Conservation (phyloP, 225 moss, liverwort and hornwort genomes). For the Anthoceros angustus region DNA sequence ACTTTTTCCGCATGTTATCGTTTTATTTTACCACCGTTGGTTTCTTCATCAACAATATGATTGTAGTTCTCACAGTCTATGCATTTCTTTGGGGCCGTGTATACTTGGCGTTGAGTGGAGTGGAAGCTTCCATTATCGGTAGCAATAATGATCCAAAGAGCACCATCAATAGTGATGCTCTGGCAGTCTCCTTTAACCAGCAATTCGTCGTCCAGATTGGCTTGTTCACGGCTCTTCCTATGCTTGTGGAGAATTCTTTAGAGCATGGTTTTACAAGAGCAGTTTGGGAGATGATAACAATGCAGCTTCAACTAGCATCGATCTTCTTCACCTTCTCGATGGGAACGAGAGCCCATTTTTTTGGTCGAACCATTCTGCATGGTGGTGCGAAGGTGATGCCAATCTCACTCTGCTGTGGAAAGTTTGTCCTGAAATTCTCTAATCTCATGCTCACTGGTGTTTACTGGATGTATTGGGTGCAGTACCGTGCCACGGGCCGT, state of each 20-base stretch:
- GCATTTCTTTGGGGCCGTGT: slow-evolving; percentile 92
- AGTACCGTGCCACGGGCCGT: slow-evolving; percentile 92
- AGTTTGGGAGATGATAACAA: slow-evolving; percentile 85
- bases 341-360: slow-evolving; percentile 90
- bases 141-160: slow-evolving; percentile 38
- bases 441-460: neutral
- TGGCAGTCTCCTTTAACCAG: slow-evolving; percentile 81
- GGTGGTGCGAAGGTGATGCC: slow-evolving; percentile 76
- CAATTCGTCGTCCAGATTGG: slow-evolving; percentile 96
- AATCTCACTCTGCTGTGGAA: neutral
- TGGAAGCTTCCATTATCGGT: slow-evolving; percentile 43
- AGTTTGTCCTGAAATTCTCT: neutral
- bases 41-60: slow-evolving; percentile 83
- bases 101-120: slow-evolving; percentile 86
- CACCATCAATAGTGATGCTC: slow-evolving; percentile 21
- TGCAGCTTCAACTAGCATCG: slow-evolving; percentile 97
- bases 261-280: slow-evolving; percentile 78
- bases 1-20: slow-evolving; percentile 97
- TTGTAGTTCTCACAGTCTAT: slow-evolving; percentile 83
- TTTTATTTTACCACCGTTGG: slow-evolving; percentile 95
- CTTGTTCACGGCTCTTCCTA: slow-evolving; percentile 83
- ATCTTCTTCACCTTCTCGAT: slow-evolving; percentile 98
- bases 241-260: slow-evolving; percentile 97
- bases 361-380: slow-evolving; percentile 89
- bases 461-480: slow-evolving; percentile 13